Evolutionary conservation across 305 asterid species (phyloP), one percentile per base, ranked within the genome.

Genomic region (Fraxinus greggii): DNA sequence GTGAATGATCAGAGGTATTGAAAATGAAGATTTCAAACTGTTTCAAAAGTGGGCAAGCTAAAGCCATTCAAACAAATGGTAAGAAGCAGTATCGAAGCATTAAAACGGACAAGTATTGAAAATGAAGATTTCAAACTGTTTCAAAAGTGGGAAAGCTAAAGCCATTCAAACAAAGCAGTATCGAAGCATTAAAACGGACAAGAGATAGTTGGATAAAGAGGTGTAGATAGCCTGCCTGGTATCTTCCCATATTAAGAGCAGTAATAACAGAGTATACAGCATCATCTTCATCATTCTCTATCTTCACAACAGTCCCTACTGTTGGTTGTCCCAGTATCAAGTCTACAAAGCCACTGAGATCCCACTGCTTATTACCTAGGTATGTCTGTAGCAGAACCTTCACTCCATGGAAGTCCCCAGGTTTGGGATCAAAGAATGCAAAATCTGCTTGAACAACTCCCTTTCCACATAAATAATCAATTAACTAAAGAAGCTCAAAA

Each of bases 401-500:
- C 80, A 94, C 91, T 76, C 99, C 99, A 88, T 96, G 98, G 84
- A 93, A 96, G 85, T 93, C 99, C 28, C 81, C 82, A 48, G 92
- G 94, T 84, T 96, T 96, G 10, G 98, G 97, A 88, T 93, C 98
- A 84, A 92, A 91, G 92, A 93, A 95, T 80, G 86, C 94, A 82
- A 93, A 95, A 87, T 95, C 98, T 40, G 94, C 97, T 88, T 92
- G 99, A 70, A 94, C 93, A 80, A 72, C 85, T 78, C 95, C 99
- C 94, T 95, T 83, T 67, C 78, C 59, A 85, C 79, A 82, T 36
- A 78, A 88, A 78, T 4, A 63, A 77, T 21, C 10, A 8, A 80
- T 38, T 38, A 7, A 83, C 69, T 28, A 77, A 73, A 38, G 21
- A 38, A 8, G 67, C 67, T 29, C 28, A 36, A 10, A 38, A 40